Evolutionary conservation across 1,284 basidiomycete genomes (phyloP).

Genomic region (Fomes fomentarius): DNA sequence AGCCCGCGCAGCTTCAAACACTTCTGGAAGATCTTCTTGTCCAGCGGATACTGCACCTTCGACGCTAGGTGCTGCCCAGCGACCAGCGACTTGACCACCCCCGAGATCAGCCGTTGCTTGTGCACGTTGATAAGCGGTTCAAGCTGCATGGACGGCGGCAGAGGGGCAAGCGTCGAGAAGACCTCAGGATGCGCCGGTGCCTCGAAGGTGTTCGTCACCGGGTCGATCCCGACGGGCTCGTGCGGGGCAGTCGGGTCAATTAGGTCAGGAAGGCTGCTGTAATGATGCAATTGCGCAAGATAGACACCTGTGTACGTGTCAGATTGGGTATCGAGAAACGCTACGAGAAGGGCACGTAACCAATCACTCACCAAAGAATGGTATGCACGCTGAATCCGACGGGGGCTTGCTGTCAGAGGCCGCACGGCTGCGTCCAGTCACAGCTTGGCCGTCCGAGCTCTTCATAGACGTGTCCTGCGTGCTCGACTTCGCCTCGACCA

Average conservation of each 20-base stretch:
- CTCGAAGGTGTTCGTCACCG: slow-evolving; percentile 62
- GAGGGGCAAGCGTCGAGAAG: slow-evolving; percentile 68
- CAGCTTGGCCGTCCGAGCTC: slow-evolving; percentile 44
- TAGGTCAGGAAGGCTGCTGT: slow-evolving; percentile 74
- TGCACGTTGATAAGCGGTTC: slow-evolving; percentile 88
- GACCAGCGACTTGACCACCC: slow-evolving; percentile 75
- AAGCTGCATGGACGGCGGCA: slow-evolving; percentile 77
- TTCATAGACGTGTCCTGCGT: slow-evolving; percentile 53
- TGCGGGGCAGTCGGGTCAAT: slow-evolving; percentile 83
- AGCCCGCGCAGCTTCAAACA: slow-evolving; percentile 74
- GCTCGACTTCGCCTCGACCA: slow-evolving; percentile 64
- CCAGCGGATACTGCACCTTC: slow-evolving; percentile 67
- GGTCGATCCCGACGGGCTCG: slow-evolving; percentile 66
- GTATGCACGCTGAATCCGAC: slow-evolving; percentile 61
- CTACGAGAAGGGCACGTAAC: neutral
- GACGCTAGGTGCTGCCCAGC: slow-evolving; percentile 82
- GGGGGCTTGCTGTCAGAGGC: slow-evolving; percentile 47
- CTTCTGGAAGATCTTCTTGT: slow-evolving; percentile 74
- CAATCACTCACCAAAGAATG: slow-evolving; percentile 71
- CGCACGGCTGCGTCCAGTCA: slow-evolving; percentile 43
- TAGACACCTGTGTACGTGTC: slow-evolving; percentile 67
- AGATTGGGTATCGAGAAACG: too few species aligned
- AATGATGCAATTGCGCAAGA: slow-evolving; percentile 70
- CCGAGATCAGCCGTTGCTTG: slow-evolving; percentile 81
- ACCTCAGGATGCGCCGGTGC: slow-evolving; percentile 75